phyloP scores from a whole-genome alignment of 2,329 filamentous ascomycete genomes.

The Fusarium miscanthi region DNA sequence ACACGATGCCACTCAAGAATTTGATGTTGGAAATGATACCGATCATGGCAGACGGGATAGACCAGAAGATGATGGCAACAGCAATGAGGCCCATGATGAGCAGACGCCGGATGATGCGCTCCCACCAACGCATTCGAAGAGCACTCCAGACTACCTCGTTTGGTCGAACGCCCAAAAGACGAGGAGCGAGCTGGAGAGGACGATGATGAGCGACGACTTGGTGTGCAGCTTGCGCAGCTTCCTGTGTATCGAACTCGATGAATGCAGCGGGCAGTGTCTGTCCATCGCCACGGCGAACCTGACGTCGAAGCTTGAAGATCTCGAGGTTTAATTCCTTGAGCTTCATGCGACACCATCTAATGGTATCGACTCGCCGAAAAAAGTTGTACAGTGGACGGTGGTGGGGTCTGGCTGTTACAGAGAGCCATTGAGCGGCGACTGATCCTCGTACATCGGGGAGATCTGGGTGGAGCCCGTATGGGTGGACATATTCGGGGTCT shows the following conservation, averaged over 20 bases:
- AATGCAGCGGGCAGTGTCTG: constrained; percentile 82
- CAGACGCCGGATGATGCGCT: constrained; percentile 78
- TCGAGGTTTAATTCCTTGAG: constrained; percentile 54
- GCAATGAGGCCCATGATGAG: constrained; percentile 77
- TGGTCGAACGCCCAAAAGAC: constrained; percentile 85
- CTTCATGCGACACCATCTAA: constrained; percentile 81
- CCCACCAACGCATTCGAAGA: constrained; percentile 86
- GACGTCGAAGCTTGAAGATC: constrained; percentile 74
- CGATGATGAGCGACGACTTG: constrained; percentile 90
- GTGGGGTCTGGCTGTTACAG: constrained; percentile 77
- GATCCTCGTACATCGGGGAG: constrained; percentile 57
- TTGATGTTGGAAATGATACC: constrained; percentile 88
- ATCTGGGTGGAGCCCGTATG: constrained; percentile 49
- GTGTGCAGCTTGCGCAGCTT: constrained; percentile 85
- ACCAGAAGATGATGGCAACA: constrained; percentile 88
- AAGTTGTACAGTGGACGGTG: constrained; percentile 75
- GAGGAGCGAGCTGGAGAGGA: constrained; percentile 85
- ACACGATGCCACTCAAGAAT: constrained; percentile 72
- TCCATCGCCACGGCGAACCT: constrained; percentile 77
- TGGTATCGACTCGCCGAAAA: constrained; percentile 92
- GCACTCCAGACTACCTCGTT: constrained; percentile 89
- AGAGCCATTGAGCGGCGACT: constrained; percentile 79
- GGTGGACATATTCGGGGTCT: constrained; percentile 52
- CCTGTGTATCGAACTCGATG: constrained; percentile 86
- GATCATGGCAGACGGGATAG: constrained; percentile 79